Conservation (phyloP, 2,329 filamentous ascomycete genomes). For the Exophiala lecanii-corni region DNA sequence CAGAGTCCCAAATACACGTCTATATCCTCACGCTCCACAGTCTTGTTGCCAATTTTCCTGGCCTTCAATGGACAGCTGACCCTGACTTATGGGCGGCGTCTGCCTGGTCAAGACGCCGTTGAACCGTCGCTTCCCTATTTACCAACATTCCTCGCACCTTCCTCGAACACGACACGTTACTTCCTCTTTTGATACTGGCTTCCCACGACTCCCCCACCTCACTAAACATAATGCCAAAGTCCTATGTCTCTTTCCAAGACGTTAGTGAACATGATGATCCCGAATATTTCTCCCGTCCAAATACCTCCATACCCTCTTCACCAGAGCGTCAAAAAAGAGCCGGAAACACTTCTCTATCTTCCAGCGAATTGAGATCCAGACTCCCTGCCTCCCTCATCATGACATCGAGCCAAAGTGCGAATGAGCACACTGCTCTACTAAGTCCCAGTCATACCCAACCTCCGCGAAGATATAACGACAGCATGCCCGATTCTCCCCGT, state of each 20-base stretch:
- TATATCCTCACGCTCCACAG: too few relatives aligned
- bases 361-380: constrained; percentile 12
- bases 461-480: constrained; percentile 14
- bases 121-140: not conserved
- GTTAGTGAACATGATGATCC: constrained; percentile 11
- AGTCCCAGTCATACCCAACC: constrained; percentile 5
- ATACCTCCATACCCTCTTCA: constrained; percentile 8
- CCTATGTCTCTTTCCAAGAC: constrained; percentile 20
- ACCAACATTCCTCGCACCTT: not conserved
- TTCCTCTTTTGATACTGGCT: too few relatives aligned
- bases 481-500: constrained; percentile 6
- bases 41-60: too few relatives aligned
- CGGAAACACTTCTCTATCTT: constrained; percentile 8
- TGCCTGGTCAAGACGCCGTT: constrained; percentile 14
- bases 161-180: too few relatives aligned
- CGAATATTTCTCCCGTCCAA: constrained; percentile 3
- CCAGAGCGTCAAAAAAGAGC: constrained; percentile 8
- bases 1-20: too few relatives aligned
- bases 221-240: constrained; percentile 18
- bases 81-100: constrained; percentile 10
- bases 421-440: constrained; percentile 19
- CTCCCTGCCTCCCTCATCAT: constrained; percentile 16
- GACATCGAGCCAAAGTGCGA: constrained; percentile 7
- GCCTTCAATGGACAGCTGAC: constrained; percentile 17
- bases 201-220: not conserved